Base-by-base conservation (phyloP, 805 yeast genomes). In the Debaryomyces hansenii region DNA sequence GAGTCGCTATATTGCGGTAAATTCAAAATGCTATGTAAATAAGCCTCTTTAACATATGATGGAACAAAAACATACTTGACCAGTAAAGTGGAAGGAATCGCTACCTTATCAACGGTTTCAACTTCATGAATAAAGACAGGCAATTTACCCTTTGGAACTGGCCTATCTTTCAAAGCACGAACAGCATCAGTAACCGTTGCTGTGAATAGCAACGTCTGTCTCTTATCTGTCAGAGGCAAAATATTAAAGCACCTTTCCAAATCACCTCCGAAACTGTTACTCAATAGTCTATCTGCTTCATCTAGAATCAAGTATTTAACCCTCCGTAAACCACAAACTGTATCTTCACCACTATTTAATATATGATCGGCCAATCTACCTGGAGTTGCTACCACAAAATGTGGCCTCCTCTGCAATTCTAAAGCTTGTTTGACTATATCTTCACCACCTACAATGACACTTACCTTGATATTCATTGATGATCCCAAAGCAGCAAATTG, bases 101-200 rank as follows among this genome's bases (percentile, higher is more conserved):
- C 90, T 14, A 89, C 83, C 21, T 84, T 78, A 57, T 87, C 92
- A 15, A 82, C 78, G 27, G 79, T 78, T 40, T 85, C 89, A 15
- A 86, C 82, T 65, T 90, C 95, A 62, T 87, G 90, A 45, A 87
- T 64, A 57, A 82, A 87, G 1, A 82, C 83, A 0, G 79, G 75
- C 28, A 78, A 69, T 14, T 78, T 74, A 9, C 75, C 80, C 50
- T 80, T 80, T 3, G 83, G 80, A 14, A 74, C 74, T 9, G 82
- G 77, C 47, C 76, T 78, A 45, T 87, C 85, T 52, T 86, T 85
- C 47, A 94, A 72, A 0, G 89, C 78, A 51, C 95, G 74, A 2
- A 94, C 97, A 1, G 96, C 85, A 58, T 90, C 96, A 0, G 98
- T 92, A 14, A 94, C 87, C 0, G 99, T 94, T 9, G 99, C 99